Conservation (phyloP, 208 protist genomes). For the Crithidia sp. region DNA sequence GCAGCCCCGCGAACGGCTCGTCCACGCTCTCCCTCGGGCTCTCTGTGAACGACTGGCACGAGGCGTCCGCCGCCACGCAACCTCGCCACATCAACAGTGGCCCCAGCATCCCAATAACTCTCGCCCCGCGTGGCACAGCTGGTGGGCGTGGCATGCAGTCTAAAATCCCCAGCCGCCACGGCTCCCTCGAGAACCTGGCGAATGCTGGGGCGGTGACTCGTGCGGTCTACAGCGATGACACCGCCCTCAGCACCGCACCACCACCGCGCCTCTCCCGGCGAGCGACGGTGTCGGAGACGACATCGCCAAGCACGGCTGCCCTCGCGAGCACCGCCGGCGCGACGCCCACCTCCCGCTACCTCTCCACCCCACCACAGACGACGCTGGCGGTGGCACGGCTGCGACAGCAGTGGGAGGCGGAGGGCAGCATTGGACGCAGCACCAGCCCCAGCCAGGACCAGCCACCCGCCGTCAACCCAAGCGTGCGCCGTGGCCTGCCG, state of each 20-base stretch:
- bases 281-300: not conserved
- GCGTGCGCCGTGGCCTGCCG: not conserved
- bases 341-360: not conserved
- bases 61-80: not conserved
- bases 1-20: conserved; percentile 3
- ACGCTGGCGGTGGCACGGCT: not conserved
- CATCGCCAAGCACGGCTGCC: not conserved
- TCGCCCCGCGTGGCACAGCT: too few species aligned
- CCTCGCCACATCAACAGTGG: not conserved
- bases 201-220: not conserved
- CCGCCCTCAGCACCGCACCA: not conserved
- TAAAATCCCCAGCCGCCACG: not conserved
- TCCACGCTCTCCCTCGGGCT: not conserved
- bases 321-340: not conserved
- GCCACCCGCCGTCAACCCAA: not conserved
- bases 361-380: not conserved
- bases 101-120: not conserved
- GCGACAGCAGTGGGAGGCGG: not conserved
- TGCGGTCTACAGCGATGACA: not conserved
- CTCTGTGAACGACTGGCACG: not conserved
- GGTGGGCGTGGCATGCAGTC: not conserved
- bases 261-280: conserved; percentile 16
- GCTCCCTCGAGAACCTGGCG: not conserved
- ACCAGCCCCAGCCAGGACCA: conserved; percentile 4
- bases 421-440: not conserved